A percentile compares a stretch with the other conserved stretches of the same genome.
Evolutionary conservation across 176 grass and related monocot species (phyloP).

Genomic region (Rhynchospora tenuis): DNA sequence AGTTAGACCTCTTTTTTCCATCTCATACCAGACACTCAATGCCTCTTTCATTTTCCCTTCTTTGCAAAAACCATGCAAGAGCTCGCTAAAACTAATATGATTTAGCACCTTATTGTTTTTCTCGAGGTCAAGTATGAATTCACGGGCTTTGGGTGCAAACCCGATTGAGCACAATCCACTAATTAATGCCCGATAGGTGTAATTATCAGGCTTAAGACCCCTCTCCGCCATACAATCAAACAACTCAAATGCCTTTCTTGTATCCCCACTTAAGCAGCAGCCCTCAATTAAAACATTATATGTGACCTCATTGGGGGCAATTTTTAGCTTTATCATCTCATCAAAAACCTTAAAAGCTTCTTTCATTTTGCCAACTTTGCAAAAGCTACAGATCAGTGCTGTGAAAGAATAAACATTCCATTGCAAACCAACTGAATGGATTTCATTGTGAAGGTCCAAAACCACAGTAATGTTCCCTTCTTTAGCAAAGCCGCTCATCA

Average conservation of each 20-base stretch:
- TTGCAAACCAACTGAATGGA: conserved; percentile 32
- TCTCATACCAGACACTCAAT: conserved; percentile 49
- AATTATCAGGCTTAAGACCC: conserved; percentile 63
- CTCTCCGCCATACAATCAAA: conserved; percentile 61
- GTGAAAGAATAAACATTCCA: conserved; percentile 64
- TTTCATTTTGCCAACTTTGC: conserved; percentile 54
- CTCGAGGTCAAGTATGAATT: conserved; percentile 54
- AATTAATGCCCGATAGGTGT: conserved; percentile 66
- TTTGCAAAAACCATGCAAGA: conserved; percentile 68
- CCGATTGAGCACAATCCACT: conserved; percentile 49
- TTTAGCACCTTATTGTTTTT: conserved; percentile 34
- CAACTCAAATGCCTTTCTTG: conserved; percentile 53
- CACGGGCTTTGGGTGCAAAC: conserved; percentile 45
- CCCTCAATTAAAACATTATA: conserved; percentile 88
- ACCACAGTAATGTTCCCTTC: conserved; percentile 40
- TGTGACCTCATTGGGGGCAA: conserved; percentile 56
- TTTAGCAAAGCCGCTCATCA: conserved; percentile 54
- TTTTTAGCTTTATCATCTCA: conserved; percentile 44
- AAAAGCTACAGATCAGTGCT: conserved; percentile 57
- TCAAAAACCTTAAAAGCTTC: conserved; percentile 51
- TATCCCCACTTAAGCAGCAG: conserved; percentile 44
- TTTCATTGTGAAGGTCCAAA: conserved; percentile 51
- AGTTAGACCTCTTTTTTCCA: conserved; percentile 49
- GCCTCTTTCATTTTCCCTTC: conserved; percentile 51
- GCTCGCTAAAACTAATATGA: conserved; percentile 48